Base-by-base conservation (phyloP, 2,329 filamentous ascomycete genomes). In the Talaromyces rugulosus region DNA sequence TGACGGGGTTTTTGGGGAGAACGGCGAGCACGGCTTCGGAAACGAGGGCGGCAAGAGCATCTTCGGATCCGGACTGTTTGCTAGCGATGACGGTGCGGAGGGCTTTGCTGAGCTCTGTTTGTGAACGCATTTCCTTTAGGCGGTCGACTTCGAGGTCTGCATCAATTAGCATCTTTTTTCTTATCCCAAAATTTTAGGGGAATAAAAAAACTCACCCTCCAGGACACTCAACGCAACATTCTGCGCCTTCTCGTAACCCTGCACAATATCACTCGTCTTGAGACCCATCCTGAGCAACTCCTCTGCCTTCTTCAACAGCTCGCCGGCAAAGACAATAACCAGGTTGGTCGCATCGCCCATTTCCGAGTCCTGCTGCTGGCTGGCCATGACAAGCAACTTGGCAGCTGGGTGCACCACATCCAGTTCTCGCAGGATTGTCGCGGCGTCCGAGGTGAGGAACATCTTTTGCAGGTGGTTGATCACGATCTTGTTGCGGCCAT, bases 401-500 rank as follows among this genome's bases (percentile, higher is more conserved):
- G 95, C 96, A 62, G 95, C 95, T 65, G 96, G 95, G 82, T 99
- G 95, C 61, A 99, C 93, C 66, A 99, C 95, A 74, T 99, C 95
- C 77, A 99, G 87, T 82, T 99, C 96, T 73, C 92, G 89, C 70
- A 99, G 85, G 75, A 99, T 99, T 51, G 95, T 98, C 68, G 95
- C 95, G 67, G 95, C 95, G 75, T 99, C 95, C 64, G 93, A 98
- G 70, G 96, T 99, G 67, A 99, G 84, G 71, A 97, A 96, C 95
- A 99, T 97, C 85, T 99, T 99, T 79, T 96, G 92, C 66, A 99
- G 85, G 81, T 99, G 96, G 84, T 99, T 99, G 84, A 99, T 98
- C 81, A 99, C 92, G 75, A 99, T 93, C 83, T 99, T 99, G 85
- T 99, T 99, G 79, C 95, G 91, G 73, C 95, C 95, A 80, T 96